Evolutionary conservation across 2,329 filamentous ascomycete genomes (phyloP), one percentile per base, ranked within the genome.

Genomic region (Aspergillus ochraceoroseus): DNA sequence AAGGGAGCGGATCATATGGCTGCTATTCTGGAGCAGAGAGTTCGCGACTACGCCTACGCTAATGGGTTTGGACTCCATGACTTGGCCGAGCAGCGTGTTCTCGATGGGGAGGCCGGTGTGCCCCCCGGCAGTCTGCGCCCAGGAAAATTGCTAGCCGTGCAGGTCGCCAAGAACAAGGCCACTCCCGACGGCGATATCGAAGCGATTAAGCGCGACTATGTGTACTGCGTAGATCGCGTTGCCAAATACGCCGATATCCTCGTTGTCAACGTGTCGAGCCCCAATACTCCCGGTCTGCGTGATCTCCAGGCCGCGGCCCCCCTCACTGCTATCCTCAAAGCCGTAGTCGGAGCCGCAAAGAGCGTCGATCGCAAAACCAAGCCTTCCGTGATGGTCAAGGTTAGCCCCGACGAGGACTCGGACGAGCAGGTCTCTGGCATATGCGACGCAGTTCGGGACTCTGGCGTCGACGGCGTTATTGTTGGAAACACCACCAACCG

Each of bases 211-310:
- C 75, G 77, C 15, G 78, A 83, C 54, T 95, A 96, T 60, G 85
- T 92, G n/a, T 86, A 85, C 64, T 95, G 90, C 56, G 89, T 95
- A 3, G 74, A 84, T 39, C 76, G 82, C 31, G 71, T 98, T 25
- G 92, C 84, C 3, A 83, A 76, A 35, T 98, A 95, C 61, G 88
- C 92, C 7, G 92, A 98, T 57, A 84, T 98, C 23, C 70, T 98
- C n/a, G 90, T 96, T 5, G 92, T 98, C 58, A 98, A 98, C 57
- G 92, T 98, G 34, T 95, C 88, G 58, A 94, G 86, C 54, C 92
- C 92, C 15, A 98, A 98, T 68, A 96, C 90, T 0, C 90, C 90
- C 0, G 90, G 92, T 0, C 75, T 96, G 33, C 80, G 92, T 15
- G 84, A 87, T 41, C 72, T 98, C 25, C 92, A 98, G 67, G 85